These are phyloP conservation scores for Prunus fruticosa DNA, from an alignment of 306 rosid genomes.

Conservation along the genomic window DNA sequence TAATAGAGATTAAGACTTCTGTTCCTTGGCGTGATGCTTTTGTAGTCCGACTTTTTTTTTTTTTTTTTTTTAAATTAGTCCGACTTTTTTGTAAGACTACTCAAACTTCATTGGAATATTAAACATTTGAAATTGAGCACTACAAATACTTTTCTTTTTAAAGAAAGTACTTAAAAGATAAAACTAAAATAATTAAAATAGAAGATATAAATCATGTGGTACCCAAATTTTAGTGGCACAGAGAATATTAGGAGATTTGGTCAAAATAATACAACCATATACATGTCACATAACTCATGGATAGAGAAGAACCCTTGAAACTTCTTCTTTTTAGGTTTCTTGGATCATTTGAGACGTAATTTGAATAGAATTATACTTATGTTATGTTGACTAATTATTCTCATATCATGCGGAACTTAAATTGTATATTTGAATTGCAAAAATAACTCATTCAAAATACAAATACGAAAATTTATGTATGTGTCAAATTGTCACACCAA, in stretches of 20 bases:
- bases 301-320: not conserved
- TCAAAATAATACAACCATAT: slow-evolving; percentile 19
- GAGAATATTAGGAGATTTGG: not conserved
- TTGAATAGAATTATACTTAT: no score
- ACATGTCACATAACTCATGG: not conserved
- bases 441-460: no score
- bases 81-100: not conserved
- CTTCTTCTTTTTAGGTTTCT: no score
- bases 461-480: no score
- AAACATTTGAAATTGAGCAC: not conserved
- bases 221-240: not conserved
- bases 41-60: not conserved
- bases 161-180: not conserved
- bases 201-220: not conserved
- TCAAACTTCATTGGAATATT: not conserved
- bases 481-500: no score
- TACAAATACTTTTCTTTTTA: not conserved
- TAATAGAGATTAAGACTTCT: not conserved
- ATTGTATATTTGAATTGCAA: no score
- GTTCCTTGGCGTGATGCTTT: slow-evolving; percentile 8
- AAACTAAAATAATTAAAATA: not conserved
- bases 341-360: no score
- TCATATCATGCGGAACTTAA: no score
- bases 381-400: no score
- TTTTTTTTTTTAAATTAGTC: no score